phyloP scores from a whole-genome alignment of 2,329 filamentous ascomycete genomes.

The Lasiodiplodia hormozganensis region DNA sequence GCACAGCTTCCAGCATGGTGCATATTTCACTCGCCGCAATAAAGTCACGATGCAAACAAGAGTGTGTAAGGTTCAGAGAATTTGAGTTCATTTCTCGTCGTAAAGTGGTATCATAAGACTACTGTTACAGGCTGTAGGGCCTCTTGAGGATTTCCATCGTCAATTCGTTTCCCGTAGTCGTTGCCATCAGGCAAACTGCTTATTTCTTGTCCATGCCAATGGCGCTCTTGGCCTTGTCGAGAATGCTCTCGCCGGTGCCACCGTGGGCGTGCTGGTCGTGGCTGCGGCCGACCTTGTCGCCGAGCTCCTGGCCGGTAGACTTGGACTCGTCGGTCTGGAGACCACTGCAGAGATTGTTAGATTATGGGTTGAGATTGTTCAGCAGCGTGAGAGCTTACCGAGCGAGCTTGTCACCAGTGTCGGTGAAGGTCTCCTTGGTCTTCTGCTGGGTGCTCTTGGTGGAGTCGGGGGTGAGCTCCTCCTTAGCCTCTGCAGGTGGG shows the following conservation, averaged over 20 bases:
- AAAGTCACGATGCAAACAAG: background rate
- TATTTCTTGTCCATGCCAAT: conserved; percentile 54
- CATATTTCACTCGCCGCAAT: background rate
- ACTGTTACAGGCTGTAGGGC: conserved; percentile 7
- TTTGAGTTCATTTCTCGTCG: background rate
- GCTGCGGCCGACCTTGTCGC: conserved; percentile 49
- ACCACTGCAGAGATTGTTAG: conserved; percentile 46
- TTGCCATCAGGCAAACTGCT: background rate
- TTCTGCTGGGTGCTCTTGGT: conserved; percentile 68
- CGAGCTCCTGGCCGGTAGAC: conserved; percentile 58
- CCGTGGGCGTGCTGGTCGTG: conserved; percentile 49
- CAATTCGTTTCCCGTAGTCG: background rate
- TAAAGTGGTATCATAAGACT: conserved; percentile 30
- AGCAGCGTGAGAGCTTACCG: conserved; percentile 46
- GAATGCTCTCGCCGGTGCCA: conserved; percentile 46
- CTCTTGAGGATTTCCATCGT: background rate
- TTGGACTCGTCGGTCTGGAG: conserved; percentile 62
- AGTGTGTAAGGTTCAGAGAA: background rate
- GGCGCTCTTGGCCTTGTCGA: conserved; percentile 58
- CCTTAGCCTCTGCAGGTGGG: conserved; percentile 56
- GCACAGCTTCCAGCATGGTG: background rate
- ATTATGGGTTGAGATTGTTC: conserved; percentile 12
- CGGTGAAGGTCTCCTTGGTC: conserved; percentile 63
- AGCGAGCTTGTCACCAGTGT: conserved; percentile 61
- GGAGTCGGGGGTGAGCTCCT: conserved; percentile 65